Percentiles rank a stretch among this genome's conserved stretches.
Conservation (phyloP, 2,329 filamentous ascomycete genomes). For the Clonostachys solani region DNA sequence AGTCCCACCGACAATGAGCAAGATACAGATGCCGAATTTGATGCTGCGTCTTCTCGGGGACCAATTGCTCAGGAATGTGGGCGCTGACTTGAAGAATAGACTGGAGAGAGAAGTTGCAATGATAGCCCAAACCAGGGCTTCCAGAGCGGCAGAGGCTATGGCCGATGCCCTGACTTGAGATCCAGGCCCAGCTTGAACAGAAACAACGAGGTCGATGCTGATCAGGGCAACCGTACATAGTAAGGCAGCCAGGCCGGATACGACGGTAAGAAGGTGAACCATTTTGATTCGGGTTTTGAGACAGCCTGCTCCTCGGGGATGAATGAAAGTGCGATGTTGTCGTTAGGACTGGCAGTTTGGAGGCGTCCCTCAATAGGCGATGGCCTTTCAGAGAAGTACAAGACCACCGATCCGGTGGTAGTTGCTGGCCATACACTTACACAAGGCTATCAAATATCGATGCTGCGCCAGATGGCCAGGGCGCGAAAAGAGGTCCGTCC, state of each 20-base stretch:
- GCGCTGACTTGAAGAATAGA: neutral
- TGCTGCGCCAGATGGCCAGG: too few species aligned
- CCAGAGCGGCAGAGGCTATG: conserved; percentile 17
- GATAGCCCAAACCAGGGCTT: conserved; percentile 9
- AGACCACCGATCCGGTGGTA: too few species aligned
- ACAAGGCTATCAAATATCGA: too few species aligned
- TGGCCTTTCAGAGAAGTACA: too few species aligned
- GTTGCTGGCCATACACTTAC: too few species aligned
- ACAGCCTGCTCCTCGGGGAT: too few species aligned
- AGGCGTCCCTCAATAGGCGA: too few species aligned
- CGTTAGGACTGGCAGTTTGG: too few species aligned
- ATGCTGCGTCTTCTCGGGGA: neutral
- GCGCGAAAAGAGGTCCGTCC: too few species aligned
- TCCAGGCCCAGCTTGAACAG: neutral
- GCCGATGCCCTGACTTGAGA: conserved; percentile 7
- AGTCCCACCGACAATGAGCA: neutral
- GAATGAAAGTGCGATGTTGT: too few species aligned
- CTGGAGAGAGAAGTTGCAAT: neutral
- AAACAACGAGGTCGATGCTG: conserved; percentile 1
- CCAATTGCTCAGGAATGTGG: neutral
- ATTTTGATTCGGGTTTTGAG: neutral
- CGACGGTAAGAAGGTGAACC: neutral
- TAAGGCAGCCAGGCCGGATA: conserved; percentile 1
- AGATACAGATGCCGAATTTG: neutral
- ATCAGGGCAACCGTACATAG: conserved; percentile 2